A percentile compares a stretch with the other conserved stretches of the same genome.
These are phyloP conservation scores for Candida dajiaensis DNA, from an alignment of 805 yeast genomes.

Conservation along the genomic window DNA sequence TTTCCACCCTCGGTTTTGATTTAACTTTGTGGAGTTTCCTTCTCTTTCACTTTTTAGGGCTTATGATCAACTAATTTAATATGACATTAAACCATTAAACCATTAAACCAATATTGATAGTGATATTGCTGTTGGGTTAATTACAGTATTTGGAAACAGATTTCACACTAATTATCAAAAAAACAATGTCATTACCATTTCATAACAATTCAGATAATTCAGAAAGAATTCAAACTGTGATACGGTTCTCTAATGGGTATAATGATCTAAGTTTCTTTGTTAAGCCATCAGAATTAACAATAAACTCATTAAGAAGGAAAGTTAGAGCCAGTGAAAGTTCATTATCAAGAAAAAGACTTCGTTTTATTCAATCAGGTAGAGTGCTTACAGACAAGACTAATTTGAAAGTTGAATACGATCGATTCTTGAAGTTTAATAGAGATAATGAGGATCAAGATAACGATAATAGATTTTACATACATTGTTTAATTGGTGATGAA, in stretches of 20 bases:
- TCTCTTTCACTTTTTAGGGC: no score
- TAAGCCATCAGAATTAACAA: constrained; percentile 28
- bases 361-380: constrained; percentile 65
- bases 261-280: constrained; percentile 31
- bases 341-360: constrained; percentile 40
- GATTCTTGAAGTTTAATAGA: constrained; percentile 18
- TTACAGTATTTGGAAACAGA: no score
- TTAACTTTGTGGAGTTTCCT: no score
- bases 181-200: constrained; percentile 4
- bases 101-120: no score
- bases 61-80: no score
- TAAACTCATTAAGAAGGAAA: constrained; percentile 33
- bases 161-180: no score
- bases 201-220: background rate
- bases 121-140: no score
- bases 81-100: no score
- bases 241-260: constrained; percentile 42
- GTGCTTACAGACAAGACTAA: constrained; percentile 54
- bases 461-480: constrained; percentile 49
- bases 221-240: constrained; percentile 18
- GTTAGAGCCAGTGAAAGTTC: constrained; percentile 30
- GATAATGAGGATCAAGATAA: constrained; percentile 9
- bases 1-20: background rate
- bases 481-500: constrained; percentile 72
- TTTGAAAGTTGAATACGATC: constrained; percentile 43